These are phyloP conservation scores for Boletellus deceptivus DNA, from an alignment of 1,284 basidiomycete genomes.

Conservation along the genomic window DNA sequence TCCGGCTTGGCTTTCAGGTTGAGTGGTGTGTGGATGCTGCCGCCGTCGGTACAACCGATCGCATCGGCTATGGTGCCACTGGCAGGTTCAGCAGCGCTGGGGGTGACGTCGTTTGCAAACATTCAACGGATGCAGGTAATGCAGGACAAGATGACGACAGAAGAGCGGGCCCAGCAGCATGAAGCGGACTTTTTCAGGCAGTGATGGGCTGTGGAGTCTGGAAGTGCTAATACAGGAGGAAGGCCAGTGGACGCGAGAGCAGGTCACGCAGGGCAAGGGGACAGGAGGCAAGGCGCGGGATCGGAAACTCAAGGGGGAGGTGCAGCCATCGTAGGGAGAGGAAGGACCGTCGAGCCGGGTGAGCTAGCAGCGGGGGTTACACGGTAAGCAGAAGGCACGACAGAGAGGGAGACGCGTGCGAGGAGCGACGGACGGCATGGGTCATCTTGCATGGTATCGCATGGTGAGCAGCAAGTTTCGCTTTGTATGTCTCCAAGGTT, in stretches of 20 bases:
- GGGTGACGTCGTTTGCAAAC: conserved; percentile 45
- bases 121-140: conserved; percentile 80
- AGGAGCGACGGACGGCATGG: background rate
- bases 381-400: too few relatives aligned
- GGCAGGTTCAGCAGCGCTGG: too few relatives aligned
- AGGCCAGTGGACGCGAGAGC: conserved; percentile 16
- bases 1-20: background rate
- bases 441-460: too few relatives aligned
- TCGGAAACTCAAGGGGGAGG: conserved; percentile 10
- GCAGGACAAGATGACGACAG: conserved; percentile 47
- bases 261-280: background rate
- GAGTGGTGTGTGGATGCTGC: conserved; percentile 51
- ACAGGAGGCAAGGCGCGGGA: conserved; percentile 1
- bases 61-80: conserved; percentile 38
- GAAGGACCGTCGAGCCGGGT: background rate
- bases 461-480: too few relatives aligned
- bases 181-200: conserved; percentile 82
- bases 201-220: conserved; percentile 75
- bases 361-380: background rate
- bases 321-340: background rate
- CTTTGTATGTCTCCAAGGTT: too few relatives aligned
- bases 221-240: conserved; percentile 10
- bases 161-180: conserved; percentile 70
- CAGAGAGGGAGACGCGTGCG: too few relatives aligned
- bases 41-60: conserved; percentile 47